Percentiles rank a stretch among this genome's conserved stretches.
phyloP scores from a whole-genome alignment of 225 moss, liverwort and hornwort genomes.

The Bryum argenteum region DNA sequence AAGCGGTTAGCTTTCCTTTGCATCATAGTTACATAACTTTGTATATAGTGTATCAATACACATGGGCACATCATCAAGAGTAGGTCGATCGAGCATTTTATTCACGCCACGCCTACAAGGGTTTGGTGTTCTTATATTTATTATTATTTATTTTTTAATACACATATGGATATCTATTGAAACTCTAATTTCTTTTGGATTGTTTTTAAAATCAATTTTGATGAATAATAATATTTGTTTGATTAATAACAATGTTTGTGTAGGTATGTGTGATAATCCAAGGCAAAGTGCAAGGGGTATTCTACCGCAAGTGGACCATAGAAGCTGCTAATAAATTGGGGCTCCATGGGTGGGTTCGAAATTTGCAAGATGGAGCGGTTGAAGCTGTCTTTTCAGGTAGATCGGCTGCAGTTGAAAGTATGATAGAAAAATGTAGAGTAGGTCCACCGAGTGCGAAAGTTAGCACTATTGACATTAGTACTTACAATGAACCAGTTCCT shows the following conservation, averaged over 20 bases:
- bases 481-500: constrained; percentile 27
- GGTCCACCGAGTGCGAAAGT: constrained; percentile 45
- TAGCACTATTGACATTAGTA: constrained; percentile 31
- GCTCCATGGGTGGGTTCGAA: constrained; percentile 48
- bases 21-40: background rate
- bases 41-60: background rate
- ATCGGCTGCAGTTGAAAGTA: constrained; percentile 43
- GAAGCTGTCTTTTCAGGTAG: constrained; percentile 51
- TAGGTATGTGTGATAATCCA: constrained; percentile 43
- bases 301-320: constrained; percentile 52
- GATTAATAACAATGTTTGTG: background rate
- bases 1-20: constrained; percentile 16
- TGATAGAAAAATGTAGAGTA: constrained; percentile 55
- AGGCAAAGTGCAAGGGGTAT: constrained; percentile 64
- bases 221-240: too few relatives aligned
- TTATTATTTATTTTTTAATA: too few relatives aligned
- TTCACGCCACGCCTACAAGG: too few relatives aligned
- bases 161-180: too few relatives aligned
- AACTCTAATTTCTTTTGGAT: too few relatives aligned
- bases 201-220: too few relatives aligned
- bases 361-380: constrained; percentile 49
- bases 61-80: too few relatives aligned
- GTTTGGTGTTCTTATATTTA: too few relatives aligned
- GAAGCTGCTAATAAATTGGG: constrained; percentile 43
- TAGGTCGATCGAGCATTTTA: too few relatives aligned